Evolutionary conservation across 2,329 filamentous ascomycete genomes (phyloP).

Genomic region (Verticillium longisporum): DNA sequence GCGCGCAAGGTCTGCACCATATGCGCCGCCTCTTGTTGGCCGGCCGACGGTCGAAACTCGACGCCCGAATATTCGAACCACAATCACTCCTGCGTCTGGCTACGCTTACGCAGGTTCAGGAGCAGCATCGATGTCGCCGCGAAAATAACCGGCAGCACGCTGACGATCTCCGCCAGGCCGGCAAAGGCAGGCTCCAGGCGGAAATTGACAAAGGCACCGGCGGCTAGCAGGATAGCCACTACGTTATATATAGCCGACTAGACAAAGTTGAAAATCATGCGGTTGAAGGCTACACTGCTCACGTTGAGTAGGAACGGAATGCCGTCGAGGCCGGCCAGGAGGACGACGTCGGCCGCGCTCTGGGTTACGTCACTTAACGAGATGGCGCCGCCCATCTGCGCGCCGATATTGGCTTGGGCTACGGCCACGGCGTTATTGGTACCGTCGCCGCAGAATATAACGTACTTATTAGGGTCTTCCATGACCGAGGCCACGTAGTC

Average conservation of each 20-base stretch:
- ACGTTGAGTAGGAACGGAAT: slow-evolving; percentile 53
- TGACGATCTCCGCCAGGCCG: slow-evolving; percentile 66
- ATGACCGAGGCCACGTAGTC: too few species aligned
- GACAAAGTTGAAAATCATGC: slow-evolving; percentile 61
- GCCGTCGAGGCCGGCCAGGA: slow-evolving; percentile 51
- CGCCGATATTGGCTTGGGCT: slow-evolving; percentile 62
- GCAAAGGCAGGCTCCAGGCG: slow-evolving; percentile 55
- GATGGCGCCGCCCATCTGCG: slow-evolving; percentile 56
- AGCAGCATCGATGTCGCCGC: too few species aligned
- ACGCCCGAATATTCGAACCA: too few species aligned
- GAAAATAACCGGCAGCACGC: slow-evolving; percentile 62
- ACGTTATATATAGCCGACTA: slow-evolving; percentile 69
- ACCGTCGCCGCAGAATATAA: slow-evolving; percentile 71
- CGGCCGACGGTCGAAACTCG: too few species aligned
- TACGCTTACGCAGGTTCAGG: too few species aligned
- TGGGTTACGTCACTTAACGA: slow-evolving; percentile 66
- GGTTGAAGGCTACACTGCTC: slow-evolving; percentile 31
- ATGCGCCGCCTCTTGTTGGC: too few species aligned
- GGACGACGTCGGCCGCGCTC: slow-evolving; percentile 61
- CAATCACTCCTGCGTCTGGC: too few species aligned
- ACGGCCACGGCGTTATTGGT: slow-evolving; percentile 73
- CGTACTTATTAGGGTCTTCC: slow-evolving; percentile 22
- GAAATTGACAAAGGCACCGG: slow-evolving; percentile 53
- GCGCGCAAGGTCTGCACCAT: too few species aligned
- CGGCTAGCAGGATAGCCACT: slow-evolving; percentile 59